Conservation (phyloP, 192 early-diverging fungal genomes). For the Entomortierella lignicola region DNA sequence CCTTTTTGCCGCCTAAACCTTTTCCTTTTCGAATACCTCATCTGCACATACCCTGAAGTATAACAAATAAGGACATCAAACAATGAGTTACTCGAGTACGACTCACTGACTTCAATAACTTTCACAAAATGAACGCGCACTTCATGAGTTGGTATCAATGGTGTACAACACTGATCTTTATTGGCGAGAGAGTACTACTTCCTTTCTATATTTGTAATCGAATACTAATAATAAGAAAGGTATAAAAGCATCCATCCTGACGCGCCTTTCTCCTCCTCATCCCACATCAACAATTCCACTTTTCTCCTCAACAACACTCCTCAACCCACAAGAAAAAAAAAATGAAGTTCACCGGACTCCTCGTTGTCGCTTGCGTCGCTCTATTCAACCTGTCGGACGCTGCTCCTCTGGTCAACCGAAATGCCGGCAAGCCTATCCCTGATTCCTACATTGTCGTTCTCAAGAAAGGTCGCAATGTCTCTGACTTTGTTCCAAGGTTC, state of each 20-base stretch:
- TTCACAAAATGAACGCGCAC: no score
- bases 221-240: neutral
- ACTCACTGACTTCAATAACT: no score
- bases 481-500: slow-evolving; percentile 33
- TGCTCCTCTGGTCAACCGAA: slow-evolving; percentile 30
- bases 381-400: slow-evolving; percentile 16
- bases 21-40: no score
- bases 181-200: no score
- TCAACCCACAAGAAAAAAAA: neutral
- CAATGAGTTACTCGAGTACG: no score
- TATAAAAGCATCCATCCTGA: neutral
- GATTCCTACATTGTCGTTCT: slow-evolving; percentile 52
- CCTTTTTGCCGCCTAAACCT: no score
- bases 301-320: neutral
- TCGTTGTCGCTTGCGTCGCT: slow-evolving; percentile 34
- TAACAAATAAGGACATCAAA: no score
- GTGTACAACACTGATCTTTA: no score
- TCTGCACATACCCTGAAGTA: no score
- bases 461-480: slow-evolving; percentile 18
- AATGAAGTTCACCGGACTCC: slow-evolving; percentile 41
- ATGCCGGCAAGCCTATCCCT: slow-evolving; percentile 23
- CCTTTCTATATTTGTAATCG: no score
- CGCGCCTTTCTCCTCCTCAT: neutral
- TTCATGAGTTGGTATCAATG: no score
- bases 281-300: neutral